Evolutionary conservation across 495 filamentous ascomycete genomes (phyloP).

Genomic region (Penicillium pancosmium): DNA sequence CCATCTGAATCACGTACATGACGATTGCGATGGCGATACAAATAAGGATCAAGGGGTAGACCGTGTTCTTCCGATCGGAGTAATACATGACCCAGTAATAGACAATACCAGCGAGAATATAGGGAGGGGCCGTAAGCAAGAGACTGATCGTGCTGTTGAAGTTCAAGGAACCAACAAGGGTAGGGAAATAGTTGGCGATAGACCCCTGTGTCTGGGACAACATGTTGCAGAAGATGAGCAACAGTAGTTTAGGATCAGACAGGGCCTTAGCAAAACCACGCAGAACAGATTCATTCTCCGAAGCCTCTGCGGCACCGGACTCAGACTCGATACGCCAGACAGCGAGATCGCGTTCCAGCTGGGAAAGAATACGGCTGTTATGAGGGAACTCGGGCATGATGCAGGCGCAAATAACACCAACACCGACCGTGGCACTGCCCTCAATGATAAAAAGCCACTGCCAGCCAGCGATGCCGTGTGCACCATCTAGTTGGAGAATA

Average conservation of each 20-base stretch:
- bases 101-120: conserved; percentile 29
- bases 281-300: conserved; percentile 21
- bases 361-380: conserved; percentile 30
- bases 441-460: conserved; percentile 54
- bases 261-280: conserved; percentile 28
- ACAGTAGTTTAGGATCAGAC: conserved; percentile 26
- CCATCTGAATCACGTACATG: conserved; percentile 32
- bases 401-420: conserved; percentile 42
- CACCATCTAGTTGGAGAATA: conserved; percentile 52
- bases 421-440: conserved; percentile 43
- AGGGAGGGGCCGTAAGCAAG: conserved; percentile 28
- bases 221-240: conserved; percentile 34
- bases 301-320: conserved; percentile 31
- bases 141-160: conserved; percentile 60
- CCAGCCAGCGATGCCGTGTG: conserved; percentile 51
- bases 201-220: conserved; percentile 32
- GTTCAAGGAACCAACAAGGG: conserved; percentile 69
- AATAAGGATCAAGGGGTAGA: conserved; percentile 26
- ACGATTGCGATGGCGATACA: conserved; percentile 26
- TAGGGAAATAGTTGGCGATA: conserved; percentile 73
- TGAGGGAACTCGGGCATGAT: conserved; percentile 44
- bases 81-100: conserved; percentile 32
- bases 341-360: conserved; percentile 27
- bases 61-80: conserved; percentile 30
- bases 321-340: conserved; percentile 36